These are phyloP conservation scores for Rhododendron mucronatum DNA, from an alignment of 148 eudicot species.

Conservation along the genomic window DNA sequence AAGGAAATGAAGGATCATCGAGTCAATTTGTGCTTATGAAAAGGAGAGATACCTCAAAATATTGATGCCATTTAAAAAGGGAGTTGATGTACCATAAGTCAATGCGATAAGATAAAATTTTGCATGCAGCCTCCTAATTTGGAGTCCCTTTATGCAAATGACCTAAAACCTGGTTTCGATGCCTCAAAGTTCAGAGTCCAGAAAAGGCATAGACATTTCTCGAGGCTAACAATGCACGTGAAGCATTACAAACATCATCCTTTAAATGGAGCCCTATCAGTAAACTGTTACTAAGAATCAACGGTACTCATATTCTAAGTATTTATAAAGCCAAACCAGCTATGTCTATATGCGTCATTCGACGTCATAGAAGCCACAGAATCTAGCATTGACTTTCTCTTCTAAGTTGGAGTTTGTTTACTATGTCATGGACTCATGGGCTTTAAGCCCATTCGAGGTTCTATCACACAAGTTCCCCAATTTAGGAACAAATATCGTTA, in stretches of 20 bases:
- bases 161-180: not conserved
- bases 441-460: conserved; percentile 7
- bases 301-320: not conserved
- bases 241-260: not conserved
- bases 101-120: not conserved
- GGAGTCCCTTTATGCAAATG: not conserved
- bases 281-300: not conserved
- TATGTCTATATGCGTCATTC: not conserved
- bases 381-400: not conserved
- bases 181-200: not conserved
- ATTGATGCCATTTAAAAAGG: not conserved
- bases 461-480: not conserved
- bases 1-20: not conserved
- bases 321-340: not conserved
- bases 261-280: not conserved
- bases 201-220: not conserved
- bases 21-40: not conserved
- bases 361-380: not conserved
- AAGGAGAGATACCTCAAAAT: not conserved
- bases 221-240: not conserved
- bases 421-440: not conserved
- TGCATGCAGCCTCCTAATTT: not conserved
- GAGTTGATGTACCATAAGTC: not conserved
- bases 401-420: not conserved
- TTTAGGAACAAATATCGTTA: not conserved